Evolutionary conservation across 805 yeast genomes (phyloP), one percentile per base, ranked within the genome.

Genomic region (Kuraishia capsulata): DNA sequence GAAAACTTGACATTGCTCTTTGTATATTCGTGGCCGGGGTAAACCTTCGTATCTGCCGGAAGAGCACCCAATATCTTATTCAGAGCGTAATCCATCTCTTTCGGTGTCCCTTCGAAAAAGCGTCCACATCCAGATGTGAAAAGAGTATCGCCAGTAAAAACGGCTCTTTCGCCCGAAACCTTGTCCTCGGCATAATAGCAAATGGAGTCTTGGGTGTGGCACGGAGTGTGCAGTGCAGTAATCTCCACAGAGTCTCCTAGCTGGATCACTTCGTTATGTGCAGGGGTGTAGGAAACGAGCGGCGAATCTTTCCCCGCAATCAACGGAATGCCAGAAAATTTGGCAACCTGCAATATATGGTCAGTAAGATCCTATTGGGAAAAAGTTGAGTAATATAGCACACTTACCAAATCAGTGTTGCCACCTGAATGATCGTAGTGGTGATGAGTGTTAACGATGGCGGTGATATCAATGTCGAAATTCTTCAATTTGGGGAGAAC

Each of bases 21-120:
- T 4, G 98, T 92, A 62, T 92, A 92, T 62, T 92, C 99, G 59
- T 92, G 99, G 2, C 99, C 99, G 2, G 97, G 90, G 53, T 76
- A 90, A 2, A 89, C 88, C 29, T 59, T 56, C 0, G 97, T 87
- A 8, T 76, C 81, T 17, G 62, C 59, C 0, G 95, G 89, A 38
- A 90, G 66, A 20, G 52, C 49, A 3, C 70, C 81, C 42, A 92
- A 65, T 9, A 71, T 61, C 16, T 63, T 56, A 48, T 76, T 78
- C 50, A 92, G 67, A 0, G 95, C 73, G 1, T 48, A 44, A 47
- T 81, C 73, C 99, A 92, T 92, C 53, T 92, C 81, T 30, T 59
- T 61, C 0, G 89, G 88, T 10, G 71, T 66, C 2, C 98, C 98
- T 61, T 92, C 99, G 54, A 92, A 92, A 61, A 92, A 92, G 39